A percentile compares a stretch with the other conserved stretches of the same genome.
These are phyloP conservation scores for Sesbania bispinosa DNA, from an alignment of 306 rosid species.

Conservation along the genomic window DNA sequence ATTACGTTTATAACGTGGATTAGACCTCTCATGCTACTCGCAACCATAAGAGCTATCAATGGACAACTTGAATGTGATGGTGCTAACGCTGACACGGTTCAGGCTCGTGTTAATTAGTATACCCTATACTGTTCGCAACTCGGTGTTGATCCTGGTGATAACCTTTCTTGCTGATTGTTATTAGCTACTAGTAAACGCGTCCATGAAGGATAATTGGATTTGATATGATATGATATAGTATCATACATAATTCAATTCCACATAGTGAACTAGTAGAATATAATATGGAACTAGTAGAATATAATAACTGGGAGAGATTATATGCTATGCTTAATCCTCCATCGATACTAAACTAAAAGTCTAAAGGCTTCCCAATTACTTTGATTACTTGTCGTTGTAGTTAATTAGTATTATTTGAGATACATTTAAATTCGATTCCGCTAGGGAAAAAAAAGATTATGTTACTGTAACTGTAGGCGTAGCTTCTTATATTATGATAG, in stretches of 20 bases:
- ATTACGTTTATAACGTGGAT: too few species aligned
- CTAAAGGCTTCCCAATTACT: not conserved
- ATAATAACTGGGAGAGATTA: not conserved
- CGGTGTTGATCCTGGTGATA: constrained; percentile 57
- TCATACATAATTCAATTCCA: not conserved
- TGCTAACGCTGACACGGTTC: constrained; percentile 42
- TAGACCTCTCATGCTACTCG: too few species aligned
- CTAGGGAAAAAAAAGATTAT: too few species aligned
- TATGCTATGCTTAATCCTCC: not conserved
- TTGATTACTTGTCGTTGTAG: not conserved
- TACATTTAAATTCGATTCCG: too few species aligned
- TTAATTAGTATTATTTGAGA: too few species aligned
- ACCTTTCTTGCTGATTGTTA: constrained; percentile 46
- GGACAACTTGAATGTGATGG: constrained; percentile 71
- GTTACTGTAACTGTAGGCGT: too few species aligned
- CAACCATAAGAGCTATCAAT: constrained; percentile 70
- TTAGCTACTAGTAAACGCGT: not conserved
- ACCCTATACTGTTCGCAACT: constrained; percentile 46
- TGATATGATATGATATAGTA: not conserved
- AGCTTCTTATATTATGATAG: too few species aligned
- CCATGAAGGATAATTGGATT: not conserved
- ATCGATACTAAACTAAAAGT: too few species aligned
- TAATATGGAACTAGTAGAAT: not conserved
- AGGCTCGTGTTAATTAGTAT: constrained; percentile 37
- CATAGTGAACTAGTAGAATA: not conserved